Evolutionary conservation across 768 basidiomycete genomes (phyloP).

Genomic region (Rhodotorula graminis): DNA sequence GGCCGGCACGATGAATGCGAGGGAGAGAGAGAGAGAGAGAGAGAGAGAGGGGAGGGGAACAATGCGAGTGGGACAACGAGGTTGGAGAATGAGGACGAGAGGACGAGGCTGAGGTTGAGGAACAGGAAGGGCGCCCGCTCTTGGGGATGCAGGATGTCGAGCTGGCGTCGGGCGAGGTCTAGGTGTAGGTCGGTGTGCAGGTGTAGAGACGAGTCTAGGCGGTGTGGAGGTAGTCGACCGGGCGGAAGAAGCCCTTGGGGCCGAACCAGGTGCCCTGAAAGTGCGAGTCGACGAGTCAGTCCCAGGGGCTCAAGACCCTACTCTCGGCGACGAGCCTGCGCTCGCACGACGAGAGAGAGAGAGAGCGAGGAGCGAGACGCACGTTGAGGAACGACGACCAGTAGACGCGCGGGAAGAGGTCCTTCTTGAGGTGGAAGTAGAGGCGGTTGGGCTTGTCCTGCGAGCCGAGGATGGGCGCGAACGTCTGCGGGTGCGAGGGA

Average conservation of each 20-base stretch:
- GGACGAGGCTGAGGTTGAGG: no score
- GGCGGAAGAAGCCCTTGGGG: conserved; percentile 13
- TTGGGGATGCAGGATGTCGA: no score
- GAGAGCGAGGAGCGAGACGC: neutral
- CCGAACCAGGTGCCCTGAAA: conserved; percentile 34
- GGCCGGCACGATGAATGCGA: no score
- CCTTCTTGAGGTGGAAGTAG: conserved; percentile 86
- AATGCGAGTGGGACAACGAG: no score
- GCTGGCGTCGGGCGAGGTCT: no score
- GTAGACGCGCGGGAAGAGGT: conserved; percentile 69
- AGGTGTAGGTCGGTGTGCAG: no score
- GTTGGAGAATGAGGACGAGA: neutral
- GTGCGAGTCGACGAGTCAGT: no score
- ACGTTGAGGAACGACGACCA: conserved; percentile 59
- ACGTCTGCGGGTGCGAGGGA: conserved; percentile 50
- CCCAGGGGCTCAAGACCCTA: no score
- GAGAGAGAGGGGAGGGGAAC: no score
- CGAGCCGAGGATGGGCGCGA: conserved; percentile 57
- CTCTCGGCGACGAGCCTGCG: no score
- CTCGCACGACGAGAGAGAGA: neutral
- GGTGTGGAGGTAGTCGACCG: conserved; percentile 13
- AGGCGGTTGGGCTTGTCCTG: conserved; percentile 50
- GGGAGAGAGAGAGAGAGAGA: no score
- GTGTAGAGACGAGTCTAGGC: neutral
- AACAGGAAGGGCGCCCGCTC: neutral